phyloP scores from a whole-genome alignment of 306 rosid species.

The Malus domestica region ASM211411v1 NC_041803.1:16479001-16479500 shows the following conservation, averaged over 20 bases:
- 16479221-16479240: slow-evolving; percentile 21
- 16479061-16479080: background rate
- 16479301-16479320: too few relatives aligned
- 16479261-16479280: slow-evolving; percentile 3
- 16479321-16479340: too few relatives aligned
- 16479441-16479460: too few relatives aligned
- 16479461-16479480: too few relatives aligned
- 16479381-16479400: too few relatives aligned
- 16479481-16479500: too few relatives aligned
- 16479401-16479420: too few relatives aligned
- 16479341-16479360: too few relatives aligned
- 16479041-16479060: background rate
- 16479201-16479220: background rate
- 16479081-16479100: slow-evolving; percentile 3
- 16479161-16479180: background rate
- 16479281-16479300: slow-evolving; percentile 10
- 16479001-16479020: too few relatives aligned
- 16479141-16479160: background rate
- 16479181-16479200: background rate
- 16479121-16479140: slow-evolving; percentile 23
- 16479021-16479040: background rate
- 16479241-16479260: slow-evolving; percentile 13
- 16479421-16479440: too few relatives aligned
- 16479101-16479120: background rate
- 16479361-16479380: too few relatives aligned